phyloP scores from a whole-genome alignment of 345 rosid species.

The Euphorbia lathyris region DNA sequence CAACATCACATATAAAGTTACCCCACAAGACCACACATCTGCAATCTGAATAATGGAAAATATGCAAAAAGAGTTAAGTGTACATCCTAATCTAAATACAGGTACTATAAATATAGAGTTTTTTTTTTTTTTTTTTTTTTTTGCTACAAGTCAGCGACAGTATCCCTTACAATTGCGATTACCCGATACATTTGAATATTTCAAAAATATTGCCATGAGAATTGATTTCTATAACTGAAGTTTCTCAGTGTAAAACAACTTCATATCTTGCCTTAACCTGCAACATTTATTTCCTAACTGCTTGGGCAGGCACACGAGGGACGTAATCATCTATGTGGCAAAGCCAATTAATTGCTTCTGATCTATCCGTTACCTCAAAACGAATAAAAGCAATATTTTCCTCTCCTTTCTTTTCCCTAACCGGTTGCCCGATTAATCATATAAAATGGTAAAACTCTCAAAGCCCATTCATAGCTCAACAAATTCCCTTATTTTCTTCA shows the following conservation, averaged over 20 bases:
- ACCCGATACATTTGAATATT: background rate
- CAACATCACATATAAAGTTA: conserved; percentile 90
- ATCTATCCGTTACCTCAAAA: too few relatives aligned
- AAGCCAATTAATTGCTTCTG: background rate
- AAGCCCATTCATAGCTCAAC: background rate
- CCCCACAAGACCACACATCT: conserved; percentile 99
- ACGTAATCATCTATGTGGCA: background rate
- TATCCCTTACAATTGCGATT: background rate
- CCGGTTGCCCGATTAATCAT: background rate
- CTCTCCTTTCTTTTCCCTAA: background rate
- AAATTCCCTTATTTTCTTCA: background rate
- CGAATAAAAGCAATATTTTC: too few relatives aligned
- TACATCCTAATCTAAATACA: too few relatives aligned
- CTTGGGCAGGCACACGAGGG: background rate
- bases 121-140: too few relatives aligned
- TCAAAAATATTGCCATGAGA: background rate
- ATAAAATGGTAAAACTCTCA: too few relatives aligned
- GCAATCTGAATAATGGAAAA: conserved; percentile 58
- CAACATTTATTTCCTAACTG: background rate
- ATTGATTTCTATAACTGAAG: background rate
- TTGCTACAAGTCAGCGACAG: background rate
- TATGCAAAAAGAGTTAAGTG: background rate
- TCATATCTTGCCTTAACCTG: background rate
- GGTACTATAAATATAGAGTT: too few relatives aligned
- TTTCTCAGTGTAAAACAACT: background rate